Base-by-base conservation (phyloP, 2,329 filamentous ascomycete species). In the Geosmithia flava region DNA sequence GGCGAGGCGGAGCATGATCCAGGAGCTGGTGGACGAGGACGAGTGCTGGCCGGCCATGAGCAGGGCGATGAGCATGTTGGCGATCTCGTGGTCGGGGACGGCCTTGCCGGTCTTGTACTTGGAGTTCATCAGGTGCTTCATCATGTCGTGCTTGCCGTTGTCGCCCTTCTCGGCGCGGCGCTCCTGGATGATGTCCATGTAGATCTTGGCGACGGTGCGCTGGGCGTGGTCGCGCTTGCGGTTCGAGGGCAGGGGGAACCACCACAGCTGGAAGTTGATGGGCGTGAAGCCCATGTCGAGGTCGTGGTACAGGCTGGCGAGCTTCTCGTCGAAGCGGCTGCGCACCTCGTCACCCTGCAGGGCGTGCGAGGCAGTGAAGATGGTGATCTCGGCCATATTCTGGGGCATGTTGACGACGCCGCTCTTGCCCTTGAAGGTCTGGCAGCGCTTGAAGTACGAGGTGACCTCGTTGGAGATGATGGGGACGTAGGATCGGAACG, bases 1-100 rank as follows among this genome's bases (percentile, higher is more conserved):
- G 23, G 88, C 87, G 39, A 95, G 78, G 54, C 83, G 84, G 41
- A 94, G 75, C 63, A 93, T 75, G 58, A 94, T 89, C 87, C 88
- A 95, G 40, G 87, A 79, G 58, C 80, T 83, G 40, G 86, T 90
- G 19, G 87, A 88, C 3, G 87, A 87, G 2, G 87, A 91, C 2
- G 85, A 91, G 70, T 95, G 88, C 63, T 95, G 88, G 49, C 88
- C 88, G 50, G 87, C 88, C 87, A 95, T 94, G 52, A 95, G 79
- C 20, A 95, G 76, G 6, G 87, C 87, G 65, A 95, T 95, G 86
- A 95, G 91, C 78, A 95, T 91, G 68, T 93, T 85, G 20, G 88
- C 87, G 50, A 94, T 78, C 65, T 95, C 87, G 58, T 84, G 75
- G 60, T 95, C 88, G 16, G 88, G 84, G n/a, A 94, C 75, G 6